Conservation (phyloP, 306 rosid genomes). For the Quercus suber region DNA sequence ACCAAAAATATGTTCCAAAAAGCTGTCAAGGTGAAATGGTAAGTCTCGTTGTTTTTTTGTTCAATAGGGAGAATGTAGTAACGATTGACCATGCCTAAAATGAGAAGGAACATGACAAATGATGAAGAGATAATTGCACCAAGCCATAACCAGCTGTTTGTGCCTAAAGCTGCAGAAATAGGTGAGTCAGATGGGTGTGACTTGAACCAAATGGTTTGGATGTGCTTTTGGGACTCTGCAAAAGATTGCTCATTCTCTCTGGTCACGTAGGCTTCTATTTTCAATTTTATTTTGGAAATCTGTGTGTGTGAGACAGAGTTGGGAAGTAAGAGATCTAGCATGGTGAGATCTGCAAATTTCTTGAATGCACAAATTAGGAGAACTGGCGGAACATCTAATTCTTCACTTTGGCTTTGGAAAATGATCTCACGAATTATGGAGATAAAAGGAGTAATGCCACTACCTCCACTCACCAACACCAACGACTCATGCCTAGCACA, state of each 20-base stretch:
- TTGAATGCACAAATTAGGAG: slow-evolving; percentile 47
- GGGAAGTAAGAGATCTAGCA: slow-evolving; percentile 47
- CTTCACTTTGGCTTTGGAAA: slow-evolving; percentile 35
- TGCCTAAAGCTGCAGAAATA: slow-evolving; percentile 27
- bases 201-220: slow-evolving; percentile 34
- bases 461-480: slow-evolving; percentile 59
- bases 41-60: slow-evolving; percentile 13
- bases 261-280: slow-evolving; percentile 47
- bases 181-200: slow-evolving; percentile 34
- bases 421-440: slow-evolving; percentile 64
- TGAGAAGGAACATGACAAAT: slow-evolving; percentile 34
- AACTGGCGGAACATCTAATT: slow-evolving; percentile 27
- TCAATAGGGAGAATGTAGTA: slow-evolving; percentile 39
- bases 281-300: slow-evolving; percentile 19
- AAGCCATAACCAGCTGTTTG: slow-evolving; percentile 42
- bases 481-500: slow-evolving; percentile 36
- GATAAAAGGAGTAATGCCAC: slow-evolving; percentile 63
- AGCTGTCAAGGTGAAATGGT: slow-evolving; percentile 31
- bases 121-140: slow-evolving; percentile 38
- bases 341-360: slow-evolving; percentile 37
- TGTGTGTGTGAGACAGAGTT: slow-evolving; percentile 14
- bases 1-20: slow-evolving; percentile 47
- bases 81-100: slow-evolving; percentile 34
- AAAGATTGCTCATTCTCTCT: slow-evolving; percentile 33
- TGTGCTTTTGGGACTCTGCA: slow-evolving; percentile 5